A percentile compares a stretch with the other conserved stretches of the same genome.
Conservation (phyloP, 257 asterid genomes). For the Solanum verrucosum region DNA sequence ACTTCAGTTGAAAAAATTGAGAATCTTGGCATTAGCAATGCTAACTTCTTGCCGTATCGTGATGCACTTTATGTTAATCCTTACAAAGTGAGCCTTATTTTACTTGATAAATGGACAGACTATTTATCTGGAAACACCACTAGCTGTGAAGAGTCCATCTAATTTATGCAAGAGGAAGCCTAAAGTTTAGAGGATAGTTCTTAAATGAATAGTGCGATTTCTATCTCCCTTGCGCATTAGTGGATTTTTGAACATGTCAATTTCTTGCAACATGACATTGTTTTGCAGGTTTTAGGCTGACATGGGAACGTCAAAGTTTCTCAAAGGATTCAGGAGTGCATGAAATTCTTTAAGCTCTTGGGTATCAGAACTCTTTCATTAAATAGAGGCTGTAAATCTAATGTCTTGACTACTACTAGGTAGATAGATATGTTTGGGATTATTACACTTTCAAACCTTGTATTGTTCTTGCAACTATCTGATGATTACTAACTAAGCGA, state of each 20-base stretch:
- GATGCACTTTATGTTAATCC: background rate
- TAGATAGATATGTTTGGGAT: background rate
- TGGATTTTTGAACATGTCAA: background rate
- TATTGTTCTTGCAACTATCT: background rate
- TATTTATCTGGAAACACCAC: background rate
- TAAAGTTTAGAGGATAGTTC: background rate
- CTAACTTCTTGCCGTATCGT: background rate
- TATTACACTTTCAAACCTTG: background rate
- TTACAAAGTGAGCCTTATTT: background rate
- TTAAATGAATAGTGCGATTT: background rate
- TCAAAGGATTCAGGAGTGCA: background rate
- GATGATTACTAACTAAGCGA: background rate
- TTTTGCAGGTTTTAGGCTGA: background rate
- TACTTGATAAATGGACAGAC: background rate
- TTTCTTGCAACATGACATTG: background rate
- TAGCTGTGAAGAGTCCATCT: background rate
- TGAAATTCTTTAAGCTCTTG: background rate
- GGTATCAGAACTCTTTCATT: background rate
- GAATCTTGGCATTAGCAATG: background rate
- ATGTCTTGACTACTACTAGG: background rate
- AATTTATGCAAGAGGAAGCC: background rate
- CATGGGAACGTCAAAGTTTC: background rate
- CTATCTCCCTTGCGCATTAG: background rate
- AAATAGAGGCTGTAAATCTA: background rate
- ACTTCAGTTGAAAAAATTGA: background rate